Evolutionary conservation across 2,329 filamentous ascomycete genomes (phyloP).

Genomic region (Trichoderma simmonsii): DNA sequence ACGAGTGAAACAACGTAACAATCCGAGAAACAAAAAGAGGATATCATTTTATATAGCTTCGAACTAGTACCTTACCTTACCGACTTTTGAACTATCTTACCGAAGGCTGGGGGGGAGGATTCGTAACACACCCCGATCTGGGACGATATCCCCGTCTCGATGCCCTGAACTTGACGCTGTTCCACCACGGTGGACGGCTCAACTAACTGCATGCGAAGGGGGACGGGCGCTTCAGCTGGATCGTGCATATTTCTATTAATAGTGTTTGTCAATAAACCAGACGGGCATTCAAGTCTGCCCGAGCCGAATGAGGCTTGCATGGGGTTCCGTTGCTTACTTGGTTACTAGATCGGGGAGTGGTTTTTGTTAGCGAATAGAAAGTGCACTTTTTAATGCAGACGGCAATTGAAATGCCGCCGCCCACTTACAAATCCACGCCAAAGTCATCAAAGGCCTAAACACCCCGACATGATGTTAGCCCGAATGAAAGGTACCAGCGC

Average conservation of each 20-base stretch:
- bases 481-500: background rate
- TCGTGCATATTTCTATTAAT: background rate
- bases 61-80: background rate
- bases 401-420: background rate
- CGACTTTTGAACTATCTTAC: background rate
- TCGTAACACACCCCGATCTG: background rate
- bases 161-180: background rate
- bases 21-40: background rate
- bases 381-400: background rate
- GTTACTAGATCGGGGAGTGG: background rate
- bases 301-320: background rate
- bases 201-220: background rate
- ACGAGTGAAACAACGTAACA: background rate
- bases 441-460: background rate
- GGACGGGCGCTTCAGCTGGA: background rate
- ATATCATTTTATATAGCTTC: background rate
- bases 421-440: background rate
- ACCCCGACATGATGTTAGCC: background rate
- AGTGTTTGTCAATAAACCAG: background rate
- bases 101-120: background rate
- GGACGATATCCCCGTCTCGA: background rate
- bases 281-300: background rate
- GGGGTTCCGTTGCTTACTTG: background rate
- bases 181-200: background rate
- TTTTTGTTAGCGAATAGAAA: background rate